Conservation (phyloP, 1,284 basidiomycete species). For the Tilletia walkeri region DNA sequence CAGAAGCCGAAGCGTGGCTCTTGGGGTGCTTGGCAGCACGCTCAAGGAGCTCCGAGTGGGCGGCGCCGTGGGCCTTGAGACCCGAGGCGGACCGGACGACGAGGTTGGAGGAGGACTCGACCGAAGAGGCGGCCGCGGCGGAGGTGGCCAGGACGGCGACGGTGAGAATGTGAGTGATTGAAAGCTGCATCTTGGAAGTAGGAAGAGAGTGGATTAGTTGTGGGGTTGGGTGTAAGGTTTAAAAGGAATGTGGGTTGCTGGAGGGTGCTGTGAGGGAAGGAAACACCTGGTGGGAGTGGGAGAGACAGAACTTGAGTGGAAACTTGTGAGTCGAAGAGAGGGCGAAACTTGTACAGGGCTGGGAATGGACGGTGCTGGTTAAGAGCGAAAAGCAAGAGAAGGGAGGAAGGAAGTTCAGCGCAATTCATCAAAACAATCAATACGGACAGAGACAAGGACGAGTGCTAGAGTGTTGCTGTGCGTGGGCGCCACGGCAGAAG, state of each 20-base stretch:
- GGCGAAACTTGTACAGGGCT: no score
- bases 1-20: neutral
- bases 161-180: neutral
- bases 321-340: no score
- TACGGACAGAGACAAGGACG: no score
- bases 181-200: neutral
- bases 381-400: no score
- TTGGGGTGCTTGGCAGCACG: neutral
- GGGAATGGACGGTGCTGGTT: no score
- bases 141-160: neutral
- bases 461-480: no score
- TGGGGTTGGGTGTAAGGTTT: no score
- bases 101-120: neutral
- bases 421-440: no score
- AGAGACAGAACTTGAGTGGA: no score
- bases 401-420: no score
- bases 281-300: no score
- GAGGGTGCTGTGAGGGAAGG: neutral
- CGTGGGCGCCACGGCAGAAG: no score
- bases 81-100: conserved; percentile 2
- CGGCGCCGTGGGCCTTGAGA: neutral
- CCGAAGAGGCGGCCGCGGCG: neutral
- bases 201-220: neutral
- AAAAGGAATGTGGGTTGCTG: conserved; percentile 1
- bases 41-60: neutral